phyloP scores from a whole-genome alignment of 2,329 filamentous ascomycete species.

The Parascedosporium putredinis region DNA sequence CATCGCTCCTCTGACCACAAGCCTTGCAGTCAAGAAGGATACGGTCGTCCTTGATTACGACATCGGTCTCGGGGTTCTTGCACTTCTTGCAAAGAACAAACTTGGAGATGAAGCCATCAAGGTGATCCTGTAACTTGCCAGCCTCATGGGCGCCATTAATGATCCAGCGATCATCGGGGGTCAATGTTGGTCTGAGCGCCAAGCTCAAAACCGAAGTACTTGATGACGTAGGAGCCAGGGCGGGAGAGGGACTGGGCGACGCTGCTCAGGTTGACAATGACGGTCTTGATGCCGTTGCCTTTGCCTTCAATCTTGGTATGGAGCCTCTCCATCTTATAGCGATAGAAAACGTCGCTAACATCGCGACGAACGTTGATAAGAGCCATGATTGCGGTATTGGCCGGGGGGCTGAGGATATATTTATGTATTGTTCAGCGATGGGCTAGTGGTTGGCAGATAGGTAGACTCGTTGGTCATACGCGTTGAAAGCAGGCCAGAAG shows the following conservation, averaged over 20 bases:
- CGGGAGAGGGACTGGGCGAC: slow-evolving; percentile 87
- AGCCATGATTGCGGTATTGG: slow-evolving; percentile 58
- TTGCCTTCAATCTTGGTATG: slow-evolving; percentile 99
- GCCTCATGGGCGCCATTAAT: slow-evolving; percentile 98
- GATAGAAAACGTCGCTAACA: slow-evolving; percentile 98
- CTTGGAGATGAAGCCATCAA: slow-evolving; percentile 96
- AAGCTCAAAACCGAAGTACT: slow-evolving; percentile 98
- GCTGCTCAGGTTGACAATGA: slow-evolving; percentile 92
- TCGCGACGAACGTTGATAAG: slow-evolving; percentile 97
- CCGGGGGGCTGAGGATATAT: background rate
- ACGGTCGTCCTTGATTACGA: slow-evolving; percentile 85
- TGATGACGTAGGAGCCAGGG: slow-evolving; percentile 91
- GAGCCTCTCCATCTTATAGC: slow-evolving; percentile 99
- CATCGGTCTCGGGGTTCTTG: slow-evolving; percentile 98
- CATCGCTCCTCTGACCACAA: slow-evolving; percentile 84
- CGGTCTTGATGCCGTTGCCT: slow-evolving; percentile 98
- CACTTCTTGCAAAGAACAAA: slow-evolving; percentile 99
- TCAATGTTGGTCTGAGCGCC: slow-evolving; percentile 98
- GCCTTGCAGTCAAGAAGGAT: slow-evolving; percentile 98
- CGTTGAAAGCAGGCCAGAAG: no score
- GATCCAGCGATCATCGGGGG: slow-evolving; percentile 97
- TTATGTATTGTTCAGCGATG: slow-evolving; percentile 1
- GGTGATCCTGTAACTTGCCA: slow-evolving; percentile 90
- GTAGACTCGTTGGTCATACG: slow-evolving; percentile 3
- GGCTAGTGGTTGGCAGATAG: background rate